phyloP scores from a whole-genome alignment of 73 alveolate genomes.

The Symbiodinium pilosum region DNA sequence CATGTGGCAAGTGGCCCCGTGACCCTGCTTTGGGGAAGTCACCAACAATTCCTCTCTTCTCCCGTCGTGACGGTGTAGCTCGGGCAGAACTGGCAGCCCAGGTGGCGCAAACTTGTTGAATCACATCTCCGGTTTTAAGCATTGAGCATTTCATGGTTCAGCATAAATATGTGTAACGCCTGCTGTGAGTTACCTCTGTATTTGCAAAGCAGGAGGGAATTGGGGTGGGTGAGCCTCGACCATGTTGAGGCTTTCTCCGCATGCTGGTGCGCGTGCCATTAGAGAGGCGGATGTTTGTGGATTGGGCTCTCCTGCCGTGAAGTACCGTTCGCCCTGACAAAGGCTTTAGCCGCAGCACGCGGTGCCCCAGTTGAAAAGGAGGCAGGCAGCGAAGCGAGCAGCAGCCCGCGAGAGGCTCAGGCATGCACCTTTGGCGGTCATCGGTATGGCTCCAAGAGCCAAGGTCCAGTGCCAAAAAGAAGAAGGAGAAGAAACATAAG shows the following conservation, averaged over 20 bases:
- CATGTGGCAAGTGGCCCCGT: too few species aligned
- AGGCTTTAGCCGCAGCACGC: conserved; percentile 44
- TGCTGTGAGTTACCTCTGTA: too few species aligned
- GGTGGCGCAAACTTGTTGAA: too few species aligned
- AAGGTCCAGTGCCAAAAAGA: conserved; percentile 55
- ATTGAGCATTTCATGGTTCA: too few species aligned
- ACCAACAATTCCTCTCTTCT: too few species aligned
- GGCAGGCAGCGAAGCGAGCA: conserved; percentile 40
- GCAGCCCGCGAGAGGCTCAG: conserved; percentile 35
- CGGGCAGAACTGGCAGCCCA: too few species aligned
- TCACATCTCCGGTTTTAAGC: too few species aligned
- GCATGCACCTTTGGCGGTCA: not conserved
- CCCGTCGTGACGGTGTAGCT: too few species aligned
- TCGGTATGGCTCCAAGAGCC: not conserved
- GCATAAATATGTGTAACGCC: too few species aligned
- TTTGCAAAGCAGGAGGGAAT: too few species aligned
- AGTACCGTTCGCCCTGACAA: not conserved
- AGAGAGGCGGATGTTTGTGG: conserved; percentile 14
- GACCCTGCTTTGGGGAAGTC: too few species aligned
- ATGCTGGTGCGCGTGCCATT: conserved; percentile 92
- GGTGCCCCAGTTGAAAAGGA: conserved; percentile 29
- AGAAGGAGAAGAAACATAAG: conserved; percentile 39
- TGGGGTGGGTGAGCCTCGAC: too few species aligned
- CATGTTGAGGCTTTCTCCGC: conserved; percentile 71
- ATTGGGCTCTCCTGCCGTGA: not conserved